These are phyloP conservation scores for Hansfordia pulvinata DNA, from an alignment of 2,329 filamentous ascomycete genomes.

Conservation along the genomic window DNA sequence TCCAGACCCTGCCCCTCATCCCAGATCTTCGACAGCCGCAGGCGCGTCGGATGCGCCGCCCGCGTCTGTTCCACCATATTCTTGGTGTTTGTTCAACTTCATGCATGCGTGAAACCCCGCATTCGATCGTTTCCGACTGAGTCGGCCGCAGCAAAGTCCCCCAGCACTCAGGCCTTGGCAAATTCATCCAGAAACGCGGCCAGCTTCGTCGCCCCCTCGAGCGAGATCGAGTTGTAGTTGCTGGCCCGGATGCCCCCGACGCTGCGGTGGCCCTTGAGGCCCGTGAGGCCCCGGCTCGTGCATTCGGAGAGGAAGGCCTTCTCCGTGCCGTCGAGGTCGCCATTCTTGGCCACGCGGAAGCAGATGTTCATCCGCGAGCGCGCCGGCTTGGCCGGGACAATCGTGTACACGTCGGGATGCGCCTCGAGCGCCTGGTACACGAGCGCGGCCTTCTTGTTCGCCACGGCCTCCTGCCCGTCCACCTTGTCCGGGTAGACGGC, in stretches of 20 bases:
- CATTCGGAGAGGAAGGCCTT: conserved; percentile 67
- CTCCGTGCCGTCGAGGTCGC: conserved; percentile 55
- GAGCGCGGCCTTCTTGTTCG: conserved; percentile 59
- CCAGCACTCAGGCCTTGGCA: conserved; percentile 24
- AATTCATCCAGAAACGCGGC: conserved; percentile 46
- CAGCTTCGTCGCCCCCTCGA: conserved; percentile 54
- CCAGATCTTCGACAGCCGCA: too few relatives aligned
- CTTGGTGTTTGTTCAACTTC: too few relatives aligned
- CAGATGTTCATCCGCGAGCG: conserved; percentile 93
- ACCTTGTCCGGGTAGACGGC: conserved; percentile 53
- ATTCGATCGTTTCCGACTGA: too few relatives aligned
- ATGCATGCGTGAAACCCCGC: too few relatives aligned
- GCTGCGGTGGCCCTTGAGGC: conserved; percentile 77
- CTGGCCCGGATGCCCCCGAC: conserved; percentile 76
- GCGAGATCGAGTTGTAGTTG: conserved; percentile 78
- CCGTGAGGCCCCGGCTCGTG: conserved; percentile 54
- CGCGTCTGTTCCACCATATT: too few relatives aligned
- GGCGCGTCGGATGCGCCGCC: too few relatives aligned
- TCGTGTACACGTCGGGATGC: conserved; percentile 55
- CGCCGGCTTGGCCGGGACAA: conserved; percentile 62
- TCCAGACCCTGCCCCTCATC: too few relatives aligned
- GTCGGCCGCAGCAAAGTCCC: too few relatives aligned
- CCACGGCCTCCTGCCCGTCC: conserved; percentile 59
- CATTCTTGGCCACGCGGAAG: conserved; percentile 56
- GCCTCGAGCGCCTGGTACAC: conserved; percentile 71